A percentile compares a stretch with the other conserved stretches of the same genome.
phyloP scores from a whole-genome alignment of 495 filamentous ascomycete species.

The Jackrogersella minutella region DNA sequence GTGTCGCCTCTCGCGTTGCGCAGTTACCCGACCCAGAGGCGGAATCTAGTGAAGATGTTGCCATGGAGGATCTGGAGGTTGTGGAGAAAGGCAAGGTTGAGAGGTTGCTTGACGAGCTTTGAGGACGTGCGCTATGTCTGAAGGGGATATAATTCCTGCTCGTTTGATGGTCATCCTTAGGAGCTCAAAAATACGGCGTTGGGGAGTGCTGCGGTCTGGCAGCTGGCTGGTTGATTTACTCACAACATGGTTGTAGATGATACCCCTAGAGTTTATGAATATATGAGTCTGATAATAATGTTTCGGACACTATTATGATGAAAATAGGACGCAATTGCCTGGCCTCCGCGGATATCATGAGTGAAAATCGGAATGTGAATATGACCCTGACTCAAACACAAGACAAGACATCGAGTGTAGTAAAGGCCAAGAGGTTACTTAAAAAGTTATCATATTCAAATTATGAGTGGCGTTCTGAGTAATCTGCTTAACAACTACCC shows the following conservation, averaged over 20 bases:
- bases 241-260: slow-evolving; percentile 6
- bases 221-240: background rate
- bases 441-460: background rate
- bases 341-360: background rate
- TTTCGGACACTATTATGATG: too few relatives aligned
- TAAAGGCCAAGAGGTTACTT: background rate
- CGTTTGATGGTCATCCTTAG: background rate
- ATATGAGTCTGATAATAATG: background rate
- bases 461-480: background rate
- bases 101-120: slow-evolving; percentile 49
- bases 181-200: slow-evolving; percentile 5
- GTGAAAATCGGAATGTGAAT: background rate
- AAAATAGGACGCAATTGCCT: too few relatives aligned
- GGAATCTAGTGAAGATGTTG: slow-evolving; percentile 19
- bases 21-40: slow-evolving; percentile 43
- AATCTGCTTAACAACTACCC: background rate
- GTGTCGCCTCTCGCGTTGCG: slow-evolving; percentile 69
- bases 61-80: slow-evolving; percentile 46
- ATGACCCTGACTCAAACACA: background rate
- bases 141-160: too few relatives aligned
- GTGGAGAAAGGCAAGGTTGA: slow-evolving; percentile 54
- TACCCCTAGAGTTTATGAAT: slow-evolving; percentile 22
- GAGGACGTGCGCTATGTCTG: background rate
- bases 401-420: background rate
- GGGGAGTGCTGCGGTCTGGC: background rate